Conservation (phyloP, 2,329 filamentous ascomycete species). For the Alternaria angustiovoidea region DNA sequence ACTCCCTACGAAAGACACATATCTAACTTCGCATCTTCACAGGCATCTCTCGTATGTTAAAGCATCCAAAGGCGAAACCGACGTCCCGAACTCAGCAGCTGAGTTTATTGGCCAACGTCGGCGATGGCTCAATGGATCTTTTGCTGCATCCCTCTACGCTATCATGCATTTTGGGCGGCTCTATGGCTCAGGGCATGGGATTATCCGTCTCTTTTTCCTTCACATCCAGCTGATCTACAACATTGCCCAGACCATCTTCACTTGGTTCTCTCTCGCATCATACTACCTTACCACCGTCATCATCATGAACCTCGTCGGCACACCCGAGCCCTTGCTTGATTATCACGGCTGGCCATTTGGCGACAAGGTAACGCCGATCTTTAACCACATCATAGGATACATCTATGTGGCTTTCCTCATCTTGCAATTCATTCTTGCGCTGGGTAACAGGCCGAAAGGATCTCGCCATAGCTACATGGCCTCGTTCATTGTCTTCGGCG, state of each 20-base stretch:
- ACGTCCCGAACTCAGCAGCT: constrained; percentile 94
- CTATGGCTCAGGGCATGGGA: constrained; percentile 98
- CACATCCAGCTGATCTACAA: constrained; percentile 98
- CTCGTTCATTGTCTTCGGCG: constrained; percentile 85
- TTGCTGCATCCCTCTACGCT: constrained; percentile 94
- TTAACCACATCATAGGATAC: constrained; percentile 93
- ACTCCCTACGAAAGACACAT: not conserved
- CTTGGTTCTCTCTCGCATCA: constrained; percentile 81
- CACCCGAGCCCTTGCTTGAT: constrained; percentile 11
- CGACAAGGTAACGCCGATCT: constrained; percentile 80
- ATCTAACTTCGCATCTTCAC: not conserved
- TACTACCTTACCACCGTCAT: constrained; percentile 98
- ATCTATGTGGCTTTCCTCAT: constrained; percentile 90
- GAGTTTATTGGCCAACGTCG: constrained; percentile 98
- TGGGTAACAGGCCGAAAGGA: constrained; percentile 95
- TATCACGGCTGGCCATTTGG: constrained; percentile 86
- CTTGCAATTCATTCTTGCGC: constrained; percentile 93
- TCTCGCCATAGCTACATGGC: constrained; percentile 91
- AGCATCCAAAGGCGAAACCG: constrained; percentile 97
- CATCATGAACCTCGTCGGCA: constrained; percentile 95
- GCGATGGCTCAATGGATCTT: constrained; percentile 99
- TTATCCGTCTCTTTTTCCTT: constrained; percentile 98
- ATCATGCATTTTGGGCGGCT: constrained; percentile 98
- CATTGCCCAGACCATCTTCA: constrained; percentile 83
- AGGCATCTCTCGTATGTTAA: constrained; percentile 76